A percentile compares a stretch with the other conserved stretches of the same genome.
phyloP scores from a whole-genome alignment of 1,284 basidiomycete genomes.

The Grifola frondosa region DNA sequence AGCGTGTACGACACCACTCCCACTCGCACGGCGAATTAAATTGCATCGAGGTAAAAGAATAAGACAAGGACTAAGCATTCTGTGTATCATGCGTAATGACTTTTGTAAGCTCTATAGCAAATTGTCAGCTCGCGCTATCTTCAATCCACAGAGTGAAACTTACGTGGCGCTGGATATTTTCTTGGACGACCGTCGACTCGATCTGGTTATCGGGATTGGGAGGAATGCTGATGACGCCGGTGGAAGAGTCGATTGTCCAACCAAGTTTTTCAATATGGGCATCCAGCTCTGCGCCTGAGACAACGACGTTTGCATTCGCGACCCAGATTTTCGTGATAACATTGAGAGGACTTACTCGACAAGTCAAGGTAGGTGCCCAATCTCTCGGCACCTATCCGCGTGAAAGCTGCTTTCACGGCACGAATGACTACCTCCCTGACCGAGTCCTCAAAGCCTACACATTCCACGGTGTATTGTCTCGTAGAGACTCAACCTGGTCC shows the following conservation, averaged over 20 bases:
- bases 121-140: conserved; percentile 12
- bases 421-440: conserved; percentile 76
- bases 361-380: conserved; percentile 76
- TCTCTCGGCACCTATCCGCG: conserved; percentile 66
- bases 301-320: neutral
- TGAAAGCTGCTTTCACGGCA: conserved; percentile 79
- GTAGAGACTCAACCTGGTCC: conserved; percentile 63
- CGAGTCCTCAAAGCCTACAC: conserved; percentile 78
- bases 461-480: conserved; percentile 86
- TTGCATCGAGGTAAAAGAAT: conserved; percentile 3
- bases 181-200: conserved; percentile 90
- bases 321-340: neutral
- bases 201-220: conserved; percentile 94
- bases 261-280: conserved; percentile 69
- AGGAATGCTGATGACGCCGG: conserved; percentile 70
- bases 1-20: too few species aligned
- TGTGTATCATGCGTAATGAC: conserved; percentile 73
- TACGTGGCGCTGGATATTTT: conserved; percentile 85
- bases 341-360: conserved; percentile 44
- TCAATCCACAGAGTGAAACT: conserved; percentile 36
- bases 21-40: too few species aligned
- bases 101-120: conserved; percentile 72
- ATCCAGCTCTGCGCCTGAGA: conserved; percentile 58
- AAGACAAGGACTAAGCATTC: conserved; percentile 29
- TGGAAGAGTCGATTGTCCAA: conserved; percentile 69